phyloP scores from a whole-genome alignment of 1,284 basidiomycete species.

The Pseudozyma hubeiensis region DNA sequence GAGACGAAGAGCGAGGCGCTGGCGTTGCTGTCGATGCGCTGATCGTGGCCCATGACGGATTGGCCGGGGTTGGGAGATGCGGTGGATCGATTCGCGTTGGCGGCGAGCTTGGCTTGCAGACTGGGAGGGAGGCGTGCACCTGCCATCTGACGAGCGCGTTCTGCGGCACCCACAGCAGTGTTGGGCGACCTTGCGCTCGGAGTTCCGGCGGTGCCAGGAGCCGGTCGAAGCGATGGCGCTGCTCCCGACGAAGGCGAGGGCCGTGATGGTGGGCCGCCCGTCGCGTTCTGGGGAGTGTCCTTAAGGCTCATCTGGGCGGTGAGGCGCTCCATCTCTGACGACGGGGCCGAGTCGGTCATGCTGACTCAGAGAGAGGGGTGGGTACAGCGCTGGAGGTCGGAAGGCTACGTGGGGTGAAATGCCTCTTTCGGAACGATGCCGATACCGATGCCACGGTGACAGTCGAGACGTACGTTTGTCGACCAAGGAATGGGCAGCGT shows the following conservation, averaged over 20 bases:
- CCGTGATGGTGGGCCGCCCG: constrained; percentile 35
- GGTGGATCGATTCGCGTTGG: constrained; percentile 66
- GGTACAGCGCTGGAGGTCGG: neutral
- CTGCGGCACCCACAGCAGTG: constrained; percentile 51
- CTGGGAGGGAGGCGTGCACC: constrained; percentile 75
- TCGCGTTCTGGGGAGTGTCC: constrained; percentile 32
- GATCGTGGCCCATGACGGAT: constrained; percentile 50
- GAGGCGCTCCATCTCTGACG: constrained; percentile 39
- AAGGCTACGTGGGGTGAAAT: neutral
- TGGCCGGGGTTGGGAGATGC: constrained; percentile 16
- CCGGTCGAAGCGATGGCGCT: constrained; percentile 19
- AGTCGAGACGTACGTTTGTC: neutral
- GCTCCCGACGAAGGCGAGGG: constrained; percentile 10
- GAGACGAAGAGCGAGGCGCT: constrained; percentile 51
- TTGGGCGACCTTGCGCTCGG: constrained; percentile 18
- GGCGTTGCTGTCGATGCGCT: constrained; percentile 57
- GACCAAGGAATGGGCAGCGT: neutral
- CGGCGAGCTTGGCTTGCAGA: constrained; percentile 91
- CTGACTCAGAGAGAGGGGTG: neutral
- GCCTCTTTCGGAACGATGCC: neutral
- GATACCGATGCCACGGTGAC: neutral
- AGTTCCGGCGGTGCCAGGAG: constrained; percentile 20
- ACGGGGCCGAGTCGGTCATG: constrained; percentile 34
- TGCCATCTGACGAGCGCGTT: constrained; percentile 59
- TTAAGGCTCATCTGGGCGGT: constrained; percentile 45